Percentiles rank a stretch among this genome's conserved stretches.
These are phyloP conservation scores for Tricholoma sp. DNA, from an alignment of 768 basidiomycete species.

Conservation along the genomic window DNA sequence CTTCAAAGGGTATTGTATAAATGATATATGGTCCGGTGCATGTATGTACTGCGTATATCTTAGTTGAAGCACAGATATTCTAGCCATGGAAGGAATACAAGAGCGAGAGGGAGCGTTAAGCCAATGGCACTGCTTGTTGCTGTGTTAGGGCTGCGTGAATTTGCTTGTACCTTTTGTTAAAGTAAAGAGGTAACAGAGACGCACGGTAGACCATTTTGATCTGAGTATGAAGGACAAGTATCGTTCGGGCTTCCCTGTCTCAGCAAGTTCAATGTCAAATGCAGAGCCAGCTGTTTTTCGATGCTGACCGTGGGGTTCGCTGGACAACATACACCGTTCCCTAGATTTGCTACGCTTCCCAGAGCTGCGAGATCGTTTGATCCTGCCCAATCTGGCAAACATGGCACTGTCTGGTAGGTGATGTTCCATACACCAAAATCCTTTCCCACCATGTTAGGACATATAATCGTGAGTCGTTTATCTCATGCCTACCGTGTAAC, in stretches of 20 bases:
- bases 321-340: conserved; percentile 66
- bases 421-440: conserved; percentile 90
- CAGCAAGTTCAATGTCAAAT: neutral
- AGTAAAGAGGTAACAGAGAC: conserved; percentile 20
- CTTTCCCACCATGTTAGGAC: conserved; percentile 24
- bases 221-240: conserved; percentile 70
- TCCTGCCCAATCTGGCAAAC: conserved; percentile 61
- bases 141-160: conserved; percentile 32
- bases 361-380: conserved; percentile 52
- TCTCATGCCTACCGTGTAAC: conserved; percentile 33
- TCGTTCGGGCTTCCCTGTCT: conserved; percentile 37
- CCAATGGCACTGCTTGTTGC: conserved; percentile 18
- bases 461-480: neutral
- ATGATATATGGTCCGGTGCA: neutral
- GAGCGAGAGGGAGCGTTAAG: neutral
- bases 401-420: conserved; percentile 62
- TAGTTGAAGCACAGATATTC: neutral
- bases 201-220: conserved; percentile 58
- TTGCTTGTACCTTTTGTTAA: neutral
- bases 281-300: neutral
- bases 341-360: conserved; percentile 60
- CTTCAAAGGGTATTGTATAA: neutral
- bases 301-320: conserved; percentile 52
- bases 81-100: neutral
- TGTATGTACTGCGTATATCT: neutral